A percentile compares a stretch with the other conserved stretches of the same genome.
These are phyloP conservation scores for Brettanomyces nanus DNA, from an alignment of 805 yeast species.

Conservation along the genomic window DNA sequence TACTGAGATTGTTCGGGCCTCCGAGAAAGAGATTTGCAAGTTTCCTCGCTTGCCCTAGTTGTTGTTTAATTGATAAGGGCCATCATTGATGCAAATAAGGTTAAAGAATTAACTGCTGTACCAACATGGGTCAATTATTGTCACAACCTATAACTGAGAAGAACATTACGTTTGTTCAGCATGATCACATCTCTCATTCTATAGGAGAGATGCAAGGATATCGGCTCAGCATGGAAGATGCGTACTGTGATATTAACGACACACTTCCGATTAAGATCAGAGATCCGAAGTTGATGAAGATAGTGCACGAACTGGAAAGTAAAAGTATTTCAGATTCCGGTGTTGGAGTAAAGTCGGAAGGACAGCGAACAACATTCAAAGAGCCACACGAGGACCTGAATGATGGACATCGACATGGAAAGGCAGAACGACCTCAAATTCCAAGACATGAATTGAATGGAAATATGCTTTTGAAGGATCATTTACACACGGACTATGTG, in stretches of 20 bases:
- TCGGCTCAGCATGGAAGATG: constrained; percentile 68
- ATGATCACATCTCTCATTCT: constrained; percentile 43
- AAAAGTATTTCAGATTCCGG: neutral
- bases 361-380: neutral
- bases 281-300: neutral
- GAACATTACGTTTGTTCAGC: constrained; percentile 39
- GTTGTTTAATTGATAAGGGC: too few species aligned
- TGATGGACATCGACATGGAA: too few species aligned
- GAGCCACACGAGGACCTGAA: neutral
- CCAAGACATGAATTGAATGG: neutral
- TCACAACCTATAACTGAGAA: constrained; percentile 73
- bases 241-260: constrained; percentile 43
- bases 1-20: too few species aligned
- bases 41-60: too few species aligned
- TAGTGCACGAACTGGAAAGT: neutral
- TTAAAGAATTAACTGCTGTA: too few species aligned
- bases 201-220: constrained; percentile 78
- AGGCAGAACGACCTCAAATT: too few species aligned
- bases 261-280: constrained; percentile 7
- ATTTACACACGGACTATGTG: neutral
- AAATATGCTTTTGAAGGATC: neutral
- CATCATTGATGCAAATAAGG: too few species aligned
- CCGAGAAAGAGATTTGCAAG: too few species aligned
- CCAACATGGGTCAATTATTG: constrained; percentile 59
- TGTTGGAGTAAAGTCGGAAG: neutral